phyloP scores from a whole-genome alignment of 176 grass and related monocot species.

The Aegilops sharonensis region DNA sequence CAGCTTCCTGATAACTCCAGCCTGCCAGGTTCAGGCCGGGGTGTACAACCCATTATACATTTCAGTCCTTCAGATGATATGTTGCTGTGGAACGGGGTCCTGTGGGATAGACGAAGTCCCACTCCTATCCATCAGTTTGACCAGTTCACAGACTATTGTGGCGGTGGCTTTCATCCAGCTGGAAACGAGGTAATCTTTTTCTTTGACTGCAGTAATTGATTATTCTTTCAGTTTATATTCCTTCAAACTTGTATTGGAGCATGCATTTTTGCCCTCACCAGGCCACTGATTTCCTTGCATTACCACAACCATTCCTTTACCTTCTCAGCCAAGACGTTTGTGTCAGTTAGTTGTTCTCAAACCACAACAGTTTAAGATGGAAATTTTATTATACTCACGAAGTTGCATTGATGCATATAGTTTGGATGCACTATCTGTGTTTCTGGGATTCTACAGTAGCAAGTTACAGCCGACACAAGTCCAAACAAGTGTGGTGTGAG shows the following conservation, averaged over 20 bases:
- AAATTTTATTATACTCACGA: slow-evolving; percentile 9
- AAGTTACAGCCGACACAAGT: background rate
- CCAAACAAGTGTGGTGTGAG: background rate
- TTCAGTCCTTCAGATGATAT: slow-evolving; percentile 83
- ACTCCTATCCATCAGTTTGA: slow-evolving; percentile 80
- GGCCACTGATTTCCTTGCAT: background rate
- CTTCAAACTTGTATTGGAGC: background rate
- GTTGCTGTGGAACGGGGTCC: slow-evolving; percentile 89
- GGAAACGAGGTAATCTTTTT: slow-evolving; percentile 75
- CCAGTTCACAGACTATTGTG: slow-evolving; percentile 96
- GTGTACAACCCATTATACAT: slow-evolving; percentile 81
- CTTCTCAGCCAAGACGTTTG: background rate
- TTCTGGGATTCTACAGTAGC: background rate
- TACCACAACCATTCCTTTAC: background rate
- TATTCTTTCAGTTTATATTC: background rate
- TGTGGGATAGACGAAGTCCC: slow-evolving; percentile 75
- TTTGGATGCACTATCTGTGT: background rate
- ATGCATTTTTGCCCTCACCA: background rate
- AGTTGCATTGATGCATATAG: background rate
- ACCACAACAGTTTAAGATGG: background rate
- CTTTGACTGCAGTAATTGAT: background rate
- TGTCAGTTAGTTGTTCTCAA: background rate
- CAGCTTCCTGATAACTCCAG: slow-evolving; percentile 63
- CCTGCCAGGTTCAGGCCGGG: slow-evolving; percentile 48
- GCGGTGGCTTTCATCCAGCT: slow-evolving; percentile 93